phyloP scores from a whole-genome alignment of 495 filamentous ascomycete genomes.

The Penicillium riverlandense region DNA sequence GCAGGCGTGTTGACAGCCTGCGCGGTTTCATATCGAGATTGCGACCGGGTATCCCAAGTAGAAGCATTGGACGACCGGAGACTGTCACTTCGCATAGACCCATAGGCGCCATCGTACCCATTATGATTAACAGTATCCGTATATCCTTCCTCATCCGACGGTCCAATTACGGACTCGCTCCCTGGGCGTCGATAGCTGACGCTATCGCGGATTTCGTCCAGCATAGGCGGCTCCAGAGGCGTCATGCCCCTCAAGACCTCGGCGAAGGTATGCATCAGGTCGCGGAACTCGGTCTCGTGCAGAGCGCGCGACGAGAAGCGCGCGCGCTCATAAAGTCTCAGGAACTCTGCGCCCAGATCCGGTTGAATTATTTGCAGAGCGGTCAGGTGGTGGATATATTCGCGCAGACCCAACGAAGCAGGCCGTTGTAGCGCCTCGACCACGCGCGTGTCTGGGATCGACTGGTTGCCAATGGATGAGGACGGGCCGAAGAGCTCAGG shows the following conservation, averaged over 20 bases:
- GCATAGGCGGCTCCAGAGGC: slow-evolving; percentile 43
- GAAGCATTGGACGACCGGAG: slow-evolving; percentile 24
- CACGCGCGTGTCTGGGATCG: slow-evolving; percentile 50
- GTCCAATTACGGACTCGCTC: slow-evolving; percentile 35
- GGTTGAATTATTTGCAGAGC: slow-evolving; percentile 53
- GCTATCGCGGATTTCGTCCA: slow-evolving; percentile 33
- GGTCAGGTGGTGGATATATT: slow-evolving; percentile 70
- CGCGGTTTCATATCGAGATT: slow-evolving; percentile 23
- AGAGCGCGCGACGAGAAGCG: slow-evolving; percentile 63
- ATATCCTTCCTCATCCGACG: slow-evolving; percentile 41
- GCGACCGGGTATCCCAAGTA: slow-evolving; percentile 18
- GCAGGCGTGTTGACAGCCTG: slow-evolving; percentile 16
- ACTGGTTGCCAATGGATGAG: slow-evolving; percentile 8
- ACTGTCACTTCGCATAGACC: slow-evolving; percentile 22
- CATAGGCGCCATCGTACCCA: slow-evolving; percentile 12
- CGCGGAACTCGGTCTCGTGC: slow-evolving; percentile 64
- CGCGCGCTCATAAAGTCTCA: slow-evolving; percentile 72
- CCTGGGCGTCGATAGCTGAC: slow-evolving; percentile 20
- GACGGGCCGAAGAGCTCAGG: slow-evolving; percentile 26
- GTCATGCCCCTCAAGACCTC: slow-evolving; percentile 73
- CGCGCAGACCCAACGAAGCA: slow-evolving; percentile 66
- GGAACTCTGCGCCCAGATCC: slow-evolving; percentile 52
- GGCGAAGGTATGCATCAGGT: slow-evolving; percentile 81
- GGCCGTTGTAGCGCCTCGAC: slow-evolving; percentile 67
- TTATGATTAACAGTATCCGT: slow-evolving; percentile 31